phyloP scores from a whole-genome alignment of 2,329 filamentous ascomycete genomes.

The Sclerotinia borealis region DNA sequence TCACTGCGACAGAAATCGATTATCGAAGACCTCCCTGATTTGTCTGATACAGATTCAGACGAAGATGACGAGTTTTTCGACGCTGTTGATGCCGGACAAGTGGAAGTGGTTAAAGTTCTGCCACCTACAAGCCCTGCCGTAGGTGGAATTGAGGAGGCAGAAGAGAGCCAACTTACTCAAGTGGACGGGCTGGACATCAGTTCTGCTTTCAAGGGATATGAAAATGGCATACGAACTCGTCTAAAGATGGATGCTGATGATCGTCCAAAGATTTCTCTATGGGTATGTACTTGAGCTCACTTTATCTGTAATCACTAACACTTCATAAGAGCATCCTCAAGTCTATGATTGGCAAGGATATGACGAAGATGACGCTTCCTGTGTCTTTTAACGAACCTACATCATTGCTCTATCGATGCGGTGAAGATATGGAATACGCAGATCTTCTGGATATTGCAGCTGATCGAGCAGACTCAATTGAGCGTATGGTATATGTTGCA shows the following conservation, averaged over 20 bases:
- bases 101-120: constrained; percentile 70
- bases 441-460: constrained; percentile 86
- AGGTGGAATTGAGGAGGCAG: constrained; percentile 37
- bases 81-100: constrained; percentile 86
- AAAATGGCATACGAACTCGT: constrained; percentile 73
- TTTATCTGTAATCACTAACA: constrained; percentile 23
- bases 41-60: constrained; percentile 71
- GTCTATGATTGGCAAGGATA: constrained; percentile 99
- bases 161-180: constrained; percentile 35
- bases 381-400: constrained; percentile 99
- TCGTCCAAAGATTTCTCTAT: constrained; percentile 87
- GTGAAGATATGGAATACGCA: constrained; percentile 97
- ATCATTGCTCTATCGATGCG: constrained; percentile 86
- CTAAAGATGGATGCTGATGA: constrained; percentile 90
- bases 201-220: constrained; percentile 80
- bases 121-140: constrained; percentile 32
- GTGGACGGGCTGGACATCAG: constrained; percentile 57
- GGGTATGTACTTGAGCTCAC: constrained; percentile 55
- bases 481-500: constrained; percentile 89
- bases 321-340: constrained; percentile 76
- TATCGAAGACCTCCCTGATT: constrained; percentile 57
- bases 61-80: constrained; percentile 96
- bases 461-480: constrained; percentile 77
- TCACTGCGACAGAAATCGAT: constrained; percentile 56
- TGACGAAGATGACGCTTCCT: constrained; percentile 98